A percentile compares a stretch with the other conserved stretches of the same genome.
phyloP scores from a whole-genome alignment of 2,329 filamentous ascomycete genomes.

The Fusarium miscanthi region DNA sequence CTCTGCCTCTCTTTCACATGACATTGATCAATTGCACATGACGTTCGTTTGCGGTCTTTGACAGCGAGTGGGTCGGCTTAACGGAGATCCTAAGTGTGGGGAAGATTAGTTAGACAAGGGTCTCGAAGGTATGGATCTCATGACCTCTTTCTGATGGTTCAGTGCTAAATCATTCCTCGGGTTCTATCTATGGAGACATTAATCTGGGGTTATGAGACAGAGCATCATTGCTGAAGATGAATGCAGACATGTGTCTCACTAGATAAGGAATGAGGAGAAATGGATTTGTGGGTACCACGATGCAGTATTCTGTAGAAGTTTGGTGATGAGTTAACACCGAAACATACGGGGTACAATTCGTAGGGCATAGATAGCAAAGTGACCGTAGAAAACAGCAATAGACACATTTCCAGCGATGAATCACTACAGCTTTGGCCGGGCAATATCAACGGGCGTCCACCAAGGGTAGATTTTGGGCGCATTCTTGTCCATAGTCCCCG shows the following conservation, averaged over 20 bases:
- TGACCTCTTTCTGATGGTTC: constrained; percentile 11
- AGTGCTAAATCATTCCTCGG: constrained; percentile 7
- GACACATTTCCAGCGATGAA: not conserved
- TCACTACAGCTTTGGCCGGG: constrained; percentile 43
- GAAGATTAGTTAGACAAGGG: constrained; percentile 11
- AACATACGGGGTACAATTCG: not conserved
- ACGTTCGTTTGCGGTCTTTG: constrained; percentile 23
- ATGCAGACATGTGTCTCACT: constrained; percentile 1
- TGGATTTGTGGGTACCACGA: not conserved
- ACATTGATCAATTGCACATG: constrained; percentile 38
- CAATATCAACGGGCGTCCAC: constrained; percentile 66
- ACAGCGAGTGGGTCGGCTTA: constrained; percentile 27
- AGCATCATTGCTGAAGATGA: not conserved
- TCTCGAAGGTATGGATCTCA: constrained; percentile 16
- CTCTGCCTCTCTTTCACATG: constrained; percentile 38
- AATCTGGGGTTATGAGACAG: constrained; percentile 22
- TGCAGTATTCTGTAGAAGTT: not conserved
- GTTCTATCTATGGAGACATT: constrained; percentile 10
- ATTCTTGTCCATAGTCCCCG: constrained; percentile 68
- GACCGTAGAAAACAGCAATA: not conserved
- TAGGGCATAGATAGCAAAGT: not conserved
- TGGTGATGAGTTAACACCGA: not conserved
- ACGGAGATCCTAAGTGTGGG: constrained; percentile 22
- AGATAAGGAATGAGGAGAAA: not conserved
- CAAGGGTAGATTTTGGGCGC: constrained; percentile 72